Conservation (phyloP, 2,329 filamentous ascomycete species). For the Clonostachys rosea region DNA sequence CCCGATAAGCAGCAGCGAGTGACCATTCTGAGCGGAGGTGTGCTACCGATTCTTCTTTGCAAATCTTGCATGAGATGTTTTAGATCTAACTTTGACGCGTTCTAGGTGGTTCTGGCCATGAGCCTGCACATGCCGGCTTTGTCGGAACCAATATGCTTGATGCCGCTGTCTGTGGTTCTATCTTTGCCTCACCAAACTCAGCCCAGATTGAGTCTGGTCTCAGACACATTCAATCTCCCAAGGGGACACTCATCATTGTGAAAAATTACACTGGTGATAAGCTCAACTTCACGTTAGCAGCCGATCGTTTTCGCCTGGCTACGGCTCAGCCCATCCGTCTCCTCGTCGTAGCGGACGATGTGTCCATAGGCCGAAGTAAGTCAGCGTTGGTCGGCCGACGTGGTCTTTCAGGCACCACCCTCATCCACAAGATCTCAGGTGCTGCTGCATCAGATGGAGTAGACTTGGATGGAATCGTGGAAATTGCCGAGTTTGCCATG, state of each 20-base stretch:
- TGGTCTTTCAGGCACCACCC: conserved; percentile 43
- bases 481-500: conserved; percentile 12
- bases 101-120: conserved; percentile 52
- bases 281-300: background rate
- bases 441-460: conserved; percentile 23
- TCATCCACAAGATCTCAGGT: background rate
- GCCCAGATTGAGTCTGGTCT: conserved; percentile 42
- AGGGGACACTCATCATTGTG: conserved; percentile 41
- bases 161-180: conserved; percentile 60
- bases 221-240: background rate
- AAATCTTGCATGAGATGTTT: no score
- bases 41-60: no score
- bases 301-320: background rate
- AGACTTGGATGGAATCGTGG: background rate
- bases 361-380: conserved; percentile 46
- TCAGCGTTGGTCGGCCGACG: conserved; percentile 39
- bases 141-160: conserved; percentile 60
- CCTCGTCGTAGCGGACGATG: background rate
- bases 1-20: no score
- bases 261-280: background rate
- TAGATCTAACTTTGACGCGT: no score
- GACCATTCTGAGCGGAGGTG: no score
- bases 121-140: conserved; percentile 58
- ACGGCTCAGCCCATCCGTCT: conserved; percentile 35
- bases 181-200: conserved; percentile 61